Evolutionary conservation across 306 rosid genomes (phyloP), one percentile per base, ranked within the genome.

Genomic region (Herpetospermum pedunculosum): DNA sequence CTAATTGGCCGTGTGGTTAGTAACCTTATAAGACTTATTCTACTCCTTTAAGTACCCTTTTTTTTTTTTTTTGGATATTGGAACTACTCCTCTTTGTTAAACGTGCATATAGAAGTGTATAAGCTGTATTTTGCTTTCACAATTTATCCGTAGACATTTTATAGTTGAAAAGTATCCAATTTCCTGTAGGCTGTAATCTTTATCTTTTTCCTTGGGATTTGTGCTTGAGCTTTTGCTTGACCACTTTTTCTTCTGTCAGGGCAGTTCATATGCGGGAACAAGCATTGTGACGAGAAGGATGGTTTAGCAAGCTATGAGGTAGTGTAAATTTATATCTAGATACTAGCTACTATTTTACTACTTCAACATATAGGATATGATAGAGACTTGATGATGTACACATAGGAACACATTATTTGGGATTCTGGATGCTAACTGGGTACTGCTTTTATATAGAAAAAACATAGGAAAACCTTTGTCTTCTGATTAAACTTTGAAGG

Each of bases 231-330:
- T 80, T 75, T 58, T 58, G 65, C 50, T 68, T 80, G 74, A 76
- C 80, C 65, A 67, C 48, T 69, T 77, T 68, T 38, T 64, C 83
- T 79, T 77, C 70, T 82, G 81, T 76, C 94, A 91, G 98, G 98
- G 77, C 98, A 91, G 84, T 86, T 87, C 78, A 77, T 86, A 69
- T 91, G 98, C 52, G 97, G 97, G 43, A 91, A 88, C 87, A 89
- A 86, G 80, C 92, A 89, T 80, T 93, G 98, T 34, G 69, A 89
- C 73, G 88, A 80, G 76, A 93, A 85, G 78, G 87, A 79, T 75
- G 87, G 83, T 77, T 86, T 93, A 72, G 86, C 97, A 59, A 93
- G 97, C 88, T 93, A 89, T 14, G 98, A 91, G 92, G 98, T 64
- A 54, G 29, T 26, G 64, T 40, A 29, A 37, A 80, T 13, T 6